Evolutionary conservation across 179 eudicot species (phyloP).

Genomic region (Silene coronaria): DNA sequence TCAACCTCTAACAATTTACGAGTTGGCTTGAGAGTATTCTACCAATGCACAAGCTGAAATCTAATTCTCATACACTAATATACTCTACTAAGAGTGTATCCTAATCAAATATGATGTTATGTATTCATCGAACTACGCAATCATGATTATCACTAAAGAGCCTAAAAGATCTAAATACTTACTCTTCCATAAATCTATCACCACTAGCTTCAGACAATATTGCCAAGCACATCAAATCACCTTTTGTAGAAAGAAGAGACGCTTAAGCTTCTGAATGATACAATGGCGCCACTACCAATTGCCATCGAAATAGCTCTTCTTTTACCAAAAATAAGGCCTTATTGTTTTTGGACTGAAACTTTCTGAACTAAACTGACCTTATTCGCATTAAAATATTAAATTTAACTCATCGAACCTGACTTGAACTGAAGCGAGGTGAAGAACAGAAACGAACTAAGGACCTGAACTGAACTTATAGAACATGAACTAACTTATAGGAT

Average conservation of each 20-base stretch:
- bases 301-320: slow-evolving; percentile 5
- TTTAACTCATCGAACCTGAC: too few species aligned
- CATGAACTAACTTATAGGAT: too few species aligned
- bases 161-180: not conserved
- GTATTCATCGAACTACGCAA: not conserved
- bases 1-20: too few species aligned
- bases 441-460: too few species aligned
- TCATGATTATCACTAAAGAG: not conserved
- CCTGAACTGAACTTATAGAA: too few species aligned
- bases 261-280: not conserved
- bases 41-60: too few species aligned
- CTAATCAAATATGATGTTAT: not conserved
- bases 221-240: not conserved
- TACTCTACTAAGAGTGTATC: not conserved
- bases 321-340: not conserved
- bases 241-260: not conserved
- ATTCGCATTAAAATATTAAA: too few species aligned
- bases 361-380: too few species aligned
- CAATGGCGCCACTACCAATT: slow-evolving; percentile 4
- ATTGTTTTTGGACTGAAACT: too few species aligned
- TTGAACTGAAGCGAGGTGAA: too few species aligned
- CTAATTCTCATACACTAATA: too few species aligned
- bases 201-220: not conserved
- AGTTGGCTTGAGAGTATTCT: too few species aligned
- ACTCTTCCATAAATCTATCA: not conserved